Evolutionary conservation across 768 basidiomycete genomes (phyloP), one percentile per base, ranked within the genome.

Genomic region (Termitomyces sp.): DNA sequence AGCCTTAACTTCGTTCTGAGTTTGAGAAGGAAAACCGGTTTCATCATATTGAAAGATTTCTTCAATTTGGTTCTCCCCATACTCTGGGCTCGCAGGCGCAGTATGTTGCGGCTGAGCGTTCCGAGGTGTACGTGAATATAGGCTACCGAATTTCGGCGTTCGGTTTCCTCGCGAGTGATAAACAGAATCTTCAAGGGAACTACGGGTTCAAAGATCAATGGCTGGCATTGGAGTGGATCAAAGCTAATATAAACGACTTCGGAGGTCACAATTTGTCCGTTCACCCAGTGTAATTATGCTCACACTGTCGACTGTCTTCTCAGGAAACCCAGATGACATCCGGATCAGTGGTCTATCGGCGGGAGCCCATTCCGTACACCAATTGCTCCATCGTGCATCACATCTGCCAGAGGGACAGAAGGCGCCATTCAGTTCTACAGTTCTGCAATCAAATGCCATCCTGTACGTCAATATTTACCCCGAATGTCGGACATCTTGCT

Each of bases 161-260:
- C 62, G 89, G 89, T 0, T 92, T 89, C 64, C 71, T 92, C 21
- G 88, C 87, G 0, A 78, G 78, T 60, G 84, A 86, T 45, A 67
- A 79, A 56, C 87, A 86, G 12, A 65, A 70, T 42, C 66, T 91
- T 46, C 73, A 74, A 15, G 89, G 90, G 3, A 92, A 91, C 63
- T 91, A 85, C 66, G 89, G 89, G 0, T 91, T 91, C 73, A 91
- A 90, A 68, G 89, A 91, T 63, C 87, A 88, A 63, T 91, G 89
- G 89, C 64, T 87, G 19, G 89, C 84, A 0, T 64, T 91, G n/a
- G 72, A 80, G 61, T 91, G 89, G 88, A 72, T 91, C 26, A 79
- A 74, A 46, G 79, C 79, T 17, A 87, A 91, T 62, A 88, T 91
- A 21, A 67, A 67, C 40, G 70, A 72, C 0, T 91, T 91, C 60